These are phyloP conservation scores for Seminavis robusta DNA, from an alignment of 108 stramenopile species.

Conservation along the genomic window DNA sequence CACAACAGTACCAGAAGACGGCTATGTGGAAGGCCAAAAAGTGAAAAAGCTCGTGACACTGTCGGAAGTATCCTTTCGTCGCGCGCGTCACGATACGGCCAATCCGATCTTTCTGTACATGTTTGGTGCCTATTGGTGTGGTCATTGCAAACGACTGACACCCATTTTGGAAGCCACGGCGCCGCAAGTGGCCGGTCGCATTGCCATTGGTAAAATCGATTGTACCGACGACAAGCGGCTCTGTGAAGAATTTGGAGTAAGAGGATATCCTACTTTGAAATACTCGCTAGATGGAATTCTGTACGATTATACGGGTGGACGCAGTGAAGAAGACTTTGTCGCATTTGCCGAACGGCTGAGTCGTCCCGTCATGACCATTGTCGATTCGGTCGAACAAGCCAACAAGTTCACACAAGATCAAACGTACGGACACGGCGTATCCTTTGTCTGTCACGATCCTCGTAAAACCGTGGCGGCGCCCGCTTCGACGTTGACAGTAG, in stretches of 20 bases:
- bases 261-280: slow-evolving; percentile 81
- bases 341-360: slow-evolving; percentile 73
- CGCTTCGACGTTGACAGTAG: slow-evolving; percentile 16
- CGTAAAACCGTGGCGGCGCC: too few species aligned
- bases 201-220: slow-evolving; percentile 85
- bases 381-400: slow-evolving; percentile 46
- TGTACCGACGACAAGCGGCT: slow-evolving; percentile 66
- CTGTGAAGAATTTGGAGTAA: slow-evolving; percentile 54
- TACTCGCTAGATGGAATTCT: slow-evolving; percentile 65
- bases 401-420: slow-evolving; percentile 16
- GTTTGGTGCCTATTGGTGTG: slow-evolving; percentile 81
- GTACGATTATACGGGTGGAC: slow-evolving; percentile 64
- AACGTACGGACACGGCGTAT: slow-evolving; percentile 36
- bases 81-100: slow-evolving; percentile 59
- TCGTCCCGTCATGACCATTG: slow-evolving; percentile 37
- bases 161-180: slow-evolving; percentile 57
- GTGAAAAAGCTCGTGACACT: too few species aligned
- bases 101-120: slow-evolving; percentile 77
- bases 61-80: too few species aligned
- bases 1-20: too few species aligned
- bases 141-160: slow-evolving; percentile 10
- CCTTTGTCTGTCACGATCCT: slow-evolving; percentile 67
- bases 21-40: too few species aligned
- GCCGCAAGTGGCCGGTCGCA: slow-evolving; percentile 52
- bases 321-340: slow-evolving; percentile 53